A percentile compares a stretch with the other conserved stretches of the same genome.
These are phyloP conservation scores for Mucor piriformis DNA, from an alignment of 371 early-diverging fungal species.

Conservation along the genomic window DNA sequence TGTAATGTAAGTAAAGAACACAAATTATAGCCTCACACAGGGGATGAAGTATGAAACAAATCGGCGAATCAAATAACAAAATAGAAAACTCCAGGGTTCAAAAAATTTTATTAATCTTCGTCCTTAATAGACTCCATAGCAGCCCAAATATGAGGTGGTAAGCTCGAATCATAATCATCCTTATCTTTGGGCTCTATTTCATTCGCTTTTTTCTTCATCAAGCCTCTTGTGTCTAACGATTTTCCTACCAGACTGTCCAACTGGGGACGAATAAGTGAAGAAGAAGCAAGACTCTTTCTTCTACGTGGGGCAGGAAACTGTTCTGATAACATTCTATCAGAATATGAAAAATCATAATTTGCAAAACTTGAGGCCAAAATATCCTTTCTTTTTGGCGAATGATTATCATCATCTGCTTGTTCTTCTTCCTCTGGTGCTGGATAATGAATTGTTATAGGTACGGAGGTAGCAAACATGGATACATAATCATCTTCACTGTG, in stretches of 20 bases:
- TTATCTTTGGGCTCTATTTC: conserved; percentile 10
- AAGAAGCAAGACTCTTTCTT: conserved; percentile 14
- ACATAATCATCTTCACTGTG: background rate
- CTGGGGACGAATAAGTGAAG: conserved; percentile 20
- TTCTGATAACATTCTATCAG: conserved; percentile 27
- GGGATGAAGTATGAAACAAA: background rate
- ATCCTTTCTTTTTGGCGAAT: conserved; percentile 14
- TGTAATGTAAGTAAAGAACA: background rate
- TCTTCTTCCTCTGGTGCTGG: conserved; percentile 1
- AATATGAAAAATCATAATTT: conserved; percentile 28
- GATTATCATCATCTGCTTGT: background rate
- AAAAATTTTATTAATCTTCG: background rate
- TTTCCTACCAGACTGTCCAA: conserved; percentile 25
- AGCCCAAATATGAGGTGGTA: conserved; percentile 28
- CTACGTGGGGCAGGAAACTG: conserved; percentile 25
- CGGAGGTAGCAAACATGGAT: conserved; percentile 30
- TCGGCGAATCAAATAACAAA: background rate
- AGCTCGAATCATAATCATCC: conserved; percentile 17
- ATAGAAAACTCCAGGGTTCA: background rate
- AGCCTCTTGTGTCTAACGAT: conserved; percentile 32
- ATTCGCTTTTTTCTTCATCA: conserved; percentile 14
- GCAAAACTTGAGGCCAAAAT: conserved; percentile 29
- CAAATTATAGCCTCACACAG: background rate
- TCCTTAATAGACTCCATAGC: conserved; percentile 3
- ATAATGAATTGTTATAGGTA: conserved; percentile 30